Percentiles rank a stretch among this genome's conserved stretches.
These are phyloP conservation scores for Isabelozyma rhagii DNA, from an alignment of 805 yeast species.

Conservation along the genomic window DNA sequence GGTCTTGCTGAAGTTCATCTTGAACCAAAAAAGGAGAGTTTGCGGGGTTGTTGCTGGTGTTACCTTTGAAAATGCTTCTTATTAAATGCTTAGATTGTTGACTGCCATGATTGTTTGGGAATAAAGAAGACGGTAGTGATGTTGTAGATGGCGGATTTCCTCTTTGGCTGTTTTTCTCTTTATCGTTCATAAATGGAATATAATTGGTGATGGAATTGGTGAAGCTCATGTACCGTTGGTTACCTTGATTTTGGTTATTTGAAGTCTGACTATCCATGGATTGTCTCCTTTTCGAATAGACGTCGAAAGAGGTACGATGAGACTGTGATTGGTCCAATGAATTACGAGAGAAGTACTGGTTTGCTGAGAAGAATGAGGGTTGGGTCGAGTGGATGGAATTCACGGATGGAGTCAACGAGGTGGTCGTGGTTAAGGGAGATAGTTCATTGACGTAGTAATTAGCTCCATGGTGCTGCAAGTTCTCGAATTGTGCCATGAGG, in stretches of 20 bases:
- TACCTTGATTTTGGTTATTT: conserved; percentile 6
- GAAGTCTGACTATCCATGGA: conserved; percentile 29
- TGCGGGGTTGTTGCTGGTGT: background rate
- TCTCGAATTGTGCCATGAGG: background rate
- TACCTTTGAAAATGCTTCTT: conserved; percentile 28
- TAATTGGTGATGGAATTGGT: conserved; percentile 36
- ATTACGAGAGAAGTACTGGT: conserved; percentile 35
- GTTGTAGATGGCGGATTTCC: conserved; percentile 13
- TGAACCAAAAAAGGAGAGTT: conserved; percentile 1
- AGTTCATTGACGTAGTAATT: conserved; percentile 20
- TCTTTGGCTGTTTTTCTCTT: conserved; percentile 11
- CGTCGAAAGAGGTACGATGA: conserved; percentile 30
- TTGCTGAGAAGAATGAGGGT: conserved; percentile 42
- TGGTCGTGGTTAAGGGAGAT: conserved; percentile 42
- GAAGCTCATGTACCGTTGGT: conserved; percentile 27
- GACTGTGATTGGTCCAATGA: conserved; percentile 33
- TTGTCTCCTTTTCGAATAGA: conserved; percentile 23
- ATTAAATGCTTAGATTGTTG: conserved; percentile 30
- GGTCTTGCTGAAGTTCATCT: background rate
- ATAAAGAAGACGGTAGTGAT: conserved; percentile 2
- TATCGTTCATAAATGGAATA: conserved; percentile 40
- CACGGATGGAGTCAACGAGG: conserved; percentile 40
- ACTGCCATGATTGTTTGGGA: conserved; percentile 2
- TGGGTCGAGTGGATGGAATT: conserved; percentile 40
- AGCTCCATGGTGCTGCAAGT: background rate